These are phyloP conservation scores for Plantago major DNA, from an alignment of 257 asterid species.

Conservation along the genomic window DNA sequence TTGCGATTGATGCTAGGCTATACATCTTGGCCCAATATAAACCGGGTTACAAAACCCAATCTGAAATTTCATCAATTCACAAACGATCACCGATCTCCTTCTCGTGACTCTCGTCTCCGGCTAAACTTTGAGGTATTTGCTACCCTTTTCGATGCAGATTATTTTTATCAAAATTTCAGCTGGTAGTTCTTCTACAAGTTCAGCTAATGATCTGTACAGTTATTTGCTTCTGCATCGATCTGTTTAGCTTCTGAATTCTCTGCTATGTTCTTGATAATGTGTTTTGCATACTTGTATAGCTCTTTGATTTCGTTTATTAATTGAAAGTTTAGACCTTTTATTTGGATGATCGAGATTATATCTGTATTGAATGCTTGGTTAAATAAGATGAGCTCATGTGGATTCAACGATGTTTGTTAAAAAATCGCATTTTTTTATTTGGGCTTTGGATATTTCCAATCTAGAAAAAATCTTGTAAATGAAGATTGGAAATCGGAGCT, in stretches of 20 bases:
- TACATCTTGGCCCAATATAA: no score
- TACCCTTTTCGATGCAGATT: not conserved
- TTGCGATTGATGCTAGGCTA: no score
- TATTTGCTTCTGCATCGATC: conserved; percentile 14
- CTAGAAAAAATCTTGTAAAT: no score
- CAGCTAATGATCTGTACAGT: not conserved
- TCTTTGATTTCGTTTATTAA: not conserved
- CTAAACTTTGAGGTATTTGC: not conserved
- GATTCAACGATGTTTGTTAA: no score
- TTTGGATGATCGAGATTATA: not conserved
- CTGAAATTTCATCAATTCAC: no score
- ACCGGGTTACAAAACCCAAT: no score
- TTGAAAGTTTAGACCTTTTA: conserved; percentile 1
- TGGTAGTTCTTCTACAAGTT: not conserved
- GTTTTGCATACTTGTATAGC: not conserved
- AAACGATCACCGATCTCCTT: no score
- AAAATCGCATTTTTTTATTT: no score
- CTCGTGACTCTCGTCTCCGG: no score
- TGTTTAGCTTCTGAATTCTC: conserved; percentile 10
- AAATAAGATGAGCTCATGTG: no score
- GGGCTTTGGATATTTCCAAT: no score
- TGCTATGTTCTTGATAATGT: not conserved
- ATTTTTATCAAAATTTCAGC: not conserved
- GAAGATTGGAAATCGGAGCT: no score
- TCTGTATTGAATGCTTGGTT: not conserved